Percentiles rank a stretch among this genome's conserved stretches.
Conservation (phyloP, 345 rosid species). For the Bruguiera sexangula region DNA sequence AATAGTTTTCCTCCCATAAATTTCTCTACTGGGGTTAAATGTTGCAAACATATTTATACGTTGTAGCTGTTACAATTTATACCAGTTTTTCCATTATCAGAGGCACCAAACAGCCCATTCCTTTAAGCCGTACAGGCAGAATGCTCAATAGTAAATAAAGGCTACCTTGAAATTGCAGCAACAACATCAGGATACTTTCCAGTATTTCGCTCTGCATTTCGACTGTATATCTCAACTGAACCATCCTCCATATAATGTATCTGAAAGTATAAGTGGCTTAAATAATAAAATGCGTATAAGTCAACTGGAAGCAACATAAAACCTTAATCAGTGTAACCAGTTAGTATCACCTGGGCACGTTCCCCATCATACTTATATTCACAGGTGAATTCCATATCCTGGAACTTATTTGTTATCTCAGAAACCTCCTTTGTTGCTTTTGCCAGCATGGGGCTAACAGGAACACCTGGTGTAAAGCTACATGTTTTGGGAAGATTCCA, state of each 20-base stretch:
- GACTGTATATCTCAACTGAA: constrained; percentile 88
- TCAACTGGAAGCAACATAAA: not conserved
- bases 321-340: constrained; percentile 4
- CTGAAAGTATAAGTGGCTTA: constrained; percentile 33
- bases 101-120: not conserved
- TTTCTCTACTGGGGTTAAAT: no score
- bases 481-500: constrained; percentile 83
- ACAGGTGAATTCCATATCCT: constrained; percentile 68
- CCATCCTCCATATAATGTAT: constrained; percentile 86
- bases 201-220: constrained; percentile 91
- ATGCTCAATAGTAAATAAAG: constrained; percentile 8
- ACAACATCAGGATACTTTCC: constrained; percentile 89
- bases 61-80: not conserved
- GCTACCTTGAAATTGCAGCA: constrained; percentile 64
- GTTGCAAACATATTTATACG: no score
- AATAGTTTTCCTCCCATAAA: no score
- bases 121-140: not conserved
- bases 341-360: constrained; percentile 80
- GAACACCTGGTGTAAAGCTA: constrained; percentile 73
- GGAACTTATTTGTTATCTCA: constrained; percentile 81
- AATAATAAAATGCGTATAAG: not conserved
- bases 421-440: constrained; percentile 82
- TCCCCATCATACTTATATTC: constrained; percentile 98
- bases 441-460: constrained; percentile 96
- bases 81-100: no score